Base-by-base conservation (phyloP, 2,329 filamentous ascomycete genomes). In the Colletotrichum sp. region DNA sequence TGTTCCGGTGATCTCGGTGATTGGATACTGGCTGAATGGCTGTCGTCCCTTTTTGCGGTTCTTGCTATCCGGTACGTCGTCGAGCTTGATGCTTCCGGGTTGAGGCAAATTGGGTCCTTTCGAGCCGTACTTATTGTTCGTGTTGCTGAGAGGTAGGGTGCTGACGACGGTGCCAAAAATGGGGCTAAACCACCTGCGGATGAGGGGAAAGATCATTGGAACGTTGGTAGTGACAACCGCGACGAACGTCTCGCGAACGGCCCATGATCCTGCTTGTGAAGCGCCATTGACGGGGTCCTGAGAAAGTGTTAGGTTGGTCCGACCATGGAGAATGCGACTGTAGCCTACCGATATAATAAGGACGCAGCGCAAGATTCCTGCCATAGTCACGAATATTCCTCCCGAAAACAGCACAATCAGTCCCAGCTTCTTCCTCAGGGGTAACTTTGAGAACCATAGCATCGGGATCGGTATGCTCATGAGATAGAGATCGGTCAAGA, bases 371-470 rank as follows among this genome's bases (percentile, higher is more conserved):
- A 87, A 78, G 55, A 85, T 84, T 18, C 84, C 85, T 28, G 84
- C 83, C n/a, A 84, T 82, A 3, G 85, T 84, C 44, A 87, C 85
- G 18, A 87, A 86, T 12, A 87, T 72, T 1, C 85, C 85, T 13
- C 84, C 84, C 6, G 85, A 83, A 32, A 87, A 86, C 4, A 87
- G 80, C 6, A 85, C 71, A 16, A 84, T 84, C 57, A 87, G 82
- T 1, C 84, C 84, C n/a, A 82, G 72, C 39, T 83, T 84, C 78
- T 82, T 83, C 4, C 77, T 55, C 12, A 77, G 75, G 26, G 78
- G 81, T 44, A 82, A 76, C n/a, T 72, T 80, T 16, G 79, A 79
- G 32, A 76, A 71, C 80, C 81, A 82, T 13, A 80, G 79, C 81
- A 80, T 77, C 7, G 78, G 78, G 12, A 79, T 57, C 36, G 79